These are phyloP conservation scores for Termitomyces sp. DNA, from an alignment of 768 basidiomycete genomes.

Conservation along the genomic window DNA sequence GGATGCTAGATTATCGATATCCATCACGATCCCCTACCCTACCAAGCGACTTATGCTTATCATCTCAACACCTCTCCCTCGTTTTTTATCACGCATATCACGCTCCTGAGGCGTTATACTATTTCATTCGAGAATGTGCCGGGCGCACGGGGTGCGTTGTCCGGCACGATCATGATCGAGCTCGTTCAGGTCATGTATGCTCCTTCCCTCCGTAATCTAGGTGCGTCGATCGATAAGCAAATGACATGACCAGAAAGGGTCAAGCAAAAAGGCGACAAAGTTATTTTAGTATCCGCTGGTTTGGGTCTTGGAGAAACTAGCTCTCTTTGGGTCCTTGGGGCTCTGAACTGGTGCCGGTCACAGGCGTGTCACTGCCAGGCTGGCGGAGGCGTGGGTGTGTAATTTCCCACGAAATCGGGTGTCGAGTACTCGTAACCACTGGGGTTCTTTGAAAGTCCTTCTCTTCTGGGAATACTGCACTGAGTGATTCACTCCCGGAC, in stretches of 20 bases:
- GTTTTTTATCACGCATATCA: not conserved
- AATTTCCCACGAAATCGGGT: not conserved
- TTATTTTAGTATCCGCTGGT: not conserved
- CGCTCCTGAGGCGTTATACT: not conserved
- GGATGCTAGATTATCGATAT: not conserved
- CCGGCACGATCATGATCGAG: too few species aligned
- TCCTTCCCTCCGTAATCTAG: too few species aligned
- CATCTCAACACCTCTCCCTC: not conserved
- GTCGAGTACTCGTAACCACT: not conserved
- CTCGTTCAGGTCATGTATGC: too few species aligned
- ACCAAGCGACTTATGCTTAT: not conserved
- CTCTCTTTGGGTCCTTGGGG: not conserved
- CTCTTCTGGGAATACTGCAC: not conserved
- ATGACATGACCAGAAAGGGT: not conserved
- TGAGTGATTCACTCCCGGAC: not conserved
- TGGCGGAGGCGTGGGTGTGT: not conserved
- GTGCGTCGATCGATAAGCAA: not conserved
- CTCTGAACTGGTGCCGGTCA: not conserved
- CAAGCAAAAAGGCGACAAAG: not conserved
- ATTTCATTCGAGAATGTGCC: not conserved
- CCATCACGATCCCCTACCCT: not conserved
- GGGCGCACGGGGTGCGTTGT: too few species aligned
- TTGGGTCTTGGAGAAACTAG: not conserved
- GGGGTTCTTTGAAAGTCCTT: not conserved
- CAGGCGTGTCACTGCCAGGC: not conserved